phyloP scores from a whole-genome alignment of 2,329 filamentous ascomycete species.

The Ceratocystis lukuohia region DNA sequence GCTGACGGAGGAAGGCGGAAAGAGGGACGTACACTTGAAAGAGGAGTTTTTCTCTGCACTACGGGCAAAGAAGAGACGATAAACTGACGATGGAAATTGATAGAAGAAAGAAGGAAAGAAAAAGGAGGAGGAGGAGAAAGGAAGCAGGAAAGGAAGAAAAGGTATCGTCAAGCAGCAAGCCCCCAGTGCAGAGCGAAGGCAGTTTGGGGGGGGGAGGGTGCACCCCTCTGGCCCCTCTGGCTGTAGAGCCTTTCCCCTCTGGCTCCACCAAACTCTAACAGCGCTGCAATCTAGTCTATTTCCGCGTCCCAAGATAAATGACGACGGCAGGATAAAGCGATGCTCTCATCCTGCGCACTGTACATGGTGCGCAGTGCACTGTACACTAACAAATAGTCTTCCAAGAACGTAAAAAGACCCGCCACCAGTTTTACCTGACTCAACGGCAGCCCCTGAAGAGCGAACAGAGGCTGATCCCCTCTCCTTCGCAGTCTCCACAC shows the following conservation, averaged over 20 bases:
- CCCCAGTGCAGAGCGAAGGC: neutral
- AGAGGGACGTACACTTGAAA: neutral
- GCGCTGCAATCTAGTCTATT: too few species aligned
- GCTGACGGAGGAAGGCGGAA: neutral
- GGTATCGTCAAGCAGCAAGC: slow-evolving; percentile 10
- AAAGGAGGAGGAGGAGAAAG: neutral
- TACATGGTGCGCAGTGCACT: slow-evolving; percentile 2
- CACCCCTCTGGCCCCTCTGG: too few species aligned
- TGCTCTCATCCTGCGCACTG: slow-evolving; percentile 2
- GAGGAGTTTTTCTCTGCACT: neutral
- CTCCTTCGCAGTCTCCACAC: neutral
- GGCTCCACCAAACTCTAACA: too few species aligned
- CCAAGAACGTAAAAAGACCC: neutral
- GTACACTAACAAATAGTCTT: neutral
- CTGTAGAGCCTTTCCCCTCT: too few species aligned
- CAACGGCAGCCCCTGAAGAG: neutral
- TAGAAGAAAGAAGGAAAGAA: slow-evolving; percentile 8
- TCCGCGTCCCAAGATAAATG: slow-evolving; percentile 23
- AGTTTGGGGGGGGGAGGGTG: neutral
- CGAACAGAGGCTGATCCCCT: neutral
- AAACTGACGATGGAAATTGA: neutral
- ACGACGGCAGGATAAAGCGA: slow-evolving; percentile 14
- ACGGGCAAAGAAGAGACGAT: too few species aligned
- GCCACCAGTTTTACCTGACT: neutral
- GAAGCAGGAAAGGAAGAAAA: neutral